Base-by-base conservation (phyloP, 208 protist genomes). In the Lotmaria passim region DNA sequence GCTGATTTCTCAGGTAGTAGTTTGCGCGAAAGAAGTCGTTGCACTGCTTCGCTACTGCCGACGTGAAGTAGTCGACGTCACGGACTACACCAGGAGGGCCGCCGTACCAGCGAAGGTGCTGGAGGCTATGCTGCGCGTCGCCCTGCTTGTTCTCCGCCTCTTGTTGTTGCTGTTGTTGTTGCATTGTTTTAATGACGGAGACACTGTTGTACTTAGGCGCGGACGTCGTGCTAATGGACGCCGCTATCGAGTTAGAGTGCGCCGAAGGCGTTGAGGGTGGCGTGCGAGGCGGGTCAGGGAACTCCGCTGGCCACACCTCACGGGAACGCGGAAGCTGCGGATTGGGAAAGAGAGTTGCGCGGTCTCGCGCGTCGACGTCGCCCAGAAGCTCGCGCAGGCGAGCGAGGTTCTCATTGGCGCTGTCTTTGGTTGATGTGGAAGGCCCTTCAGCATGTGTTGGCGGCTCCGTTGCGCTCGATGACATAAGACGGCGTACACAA, bases 11-110 rank as follows among this genome's bases (percentile, higher is more conserved):
- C 4, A 33, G 24, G 26, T 61, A 58, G 50, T 84, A 87, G 21
- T 39, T 11, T 31, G 66, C 21, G 43, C 41, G 64, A 38, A 87
- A 87, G 43, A 72, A 47, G 0, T 34, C 12, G 34, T 55, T 50
- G 70, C 68, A 87, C n/a, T 53, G 47, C 14, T 26, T 47, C 21
- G 46, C 58, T 10, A 21, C 28, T 28, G 14, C 39, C 11, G 38
- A 33, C 21, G 55, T 69, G 34, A 85, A 77, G 65, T 85, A 85
- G 19, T 51, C 12, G 7, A 71, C 57, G n/a, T 76, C 47, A 23
- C 59, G 43, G 7, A 58, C 31, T 28, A 58, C 52, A 19, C 79
- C 79, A 7, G 75, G 71, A 0, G 71, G 56, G 12, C 41, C 46
- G 11, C 71, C 62, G 39, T 70, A 76, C 71, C 71, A 76, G 56